Conservation (phyloP, 768 basidiomycete species). For the Lentinus tigrinus region DNA sequence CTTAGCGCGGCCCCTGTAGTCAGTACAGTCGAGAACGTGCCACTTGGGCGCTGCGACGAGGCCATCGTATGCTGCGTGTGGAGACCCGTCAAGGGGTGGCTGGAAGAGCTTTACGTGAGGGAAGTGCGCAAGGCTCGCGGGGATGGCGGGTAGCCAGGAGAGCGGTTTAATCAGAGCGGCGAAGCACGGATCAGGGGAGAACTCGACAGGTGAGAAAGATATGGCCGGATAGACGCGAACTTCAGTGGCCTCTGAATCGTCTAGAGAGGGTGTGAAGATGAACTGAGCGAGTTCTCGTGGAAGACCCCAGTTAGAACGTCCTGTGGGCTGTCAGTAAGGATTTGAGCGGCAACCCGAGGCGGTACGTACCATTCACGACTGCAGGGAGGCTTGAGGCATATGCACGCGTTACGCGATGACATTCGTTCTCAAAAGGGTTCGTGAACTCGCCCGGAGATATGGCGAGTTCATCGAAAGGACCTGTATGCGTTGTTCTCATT, state of each 20-base stretch:
- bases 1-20: slow-evolving; percentile 1
- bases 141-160: slow-evolving; percentile 10
- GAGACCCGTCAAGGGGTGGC: slow-evolving; percentile 8
- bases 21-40: slow-evolving; percentile 4
- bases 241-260: slow-evolving; percentile 4
- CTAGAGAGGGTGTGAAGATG: slow-evolving; percentile 13
- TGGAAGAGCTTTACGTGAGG: slow-evolving; percentile 12
- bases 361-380: slow-evolving; percentile 5
- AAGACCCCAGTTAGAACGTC: slow-evolving; percentile 13
- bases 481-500: background rate
- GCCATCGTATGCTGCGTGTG: background rate
- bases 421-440: slow-evolving; percentile 5
- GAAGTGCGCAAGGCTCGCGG: slow-evolving; percentile 8
- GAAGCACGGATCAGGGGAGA: slow-evolving; percentile 6
- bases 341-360: background rate
- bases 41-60: slow-evolving; percentile 6
- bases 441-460: slow-evolving; percentile 13
- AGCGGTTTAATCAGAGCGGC: slow-evolving; percentile 14
- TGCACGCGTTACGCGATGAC: slow-evolving; percentile 13
- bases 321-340: background rate
- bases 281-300: slow-evolving; percentile 19
- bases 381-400: slow-evolving; percentile 13
- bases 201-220: slow-evolving; percentile 10
- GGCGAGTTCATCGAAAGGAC: slow-evolving; percentile 10
- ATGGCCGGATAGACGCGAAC: slow-evolving; percentile 15